Conservation (phyloP, 1,284 basidiomycete species). For the Mycena citricolor region DNA sequence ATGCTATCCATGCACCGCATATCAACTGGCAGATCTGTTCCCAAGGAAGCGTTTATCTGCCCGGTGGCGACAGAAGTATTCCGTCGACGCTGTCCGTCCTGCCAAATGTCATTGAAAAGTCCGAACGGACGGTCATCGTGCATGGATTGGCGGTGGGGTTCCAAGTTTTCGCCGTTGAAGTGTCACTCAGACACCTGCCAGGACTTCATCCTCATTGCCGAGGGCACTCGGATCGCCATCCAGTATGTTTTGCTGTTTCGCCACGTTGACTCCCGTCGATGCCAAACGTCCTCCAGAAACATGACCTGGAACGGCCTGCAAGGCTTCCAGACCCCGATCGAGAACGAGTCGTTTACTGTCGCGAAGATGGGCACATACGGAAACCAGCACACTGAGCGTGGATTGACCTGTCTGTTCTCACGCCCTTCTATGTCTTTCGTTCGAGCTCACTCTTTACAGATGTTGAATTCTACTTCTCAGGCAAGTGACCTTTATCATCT, state of each 20-base stretch:
- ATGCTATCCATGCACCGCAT: slow-evolving; percentile 60
- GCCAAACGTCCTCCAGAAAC: slow-evolving; percentile 27
- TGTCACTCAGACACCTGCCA: slow-evolving; percentile 20
- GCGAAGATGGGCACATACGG: slow-evolving; percentile 63
- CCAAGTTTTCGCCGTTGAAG: not conserved
- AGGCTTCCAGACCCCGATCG: slow-evolving; percentile 65
- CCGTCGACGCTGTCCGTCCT: slow-evolving; percentile 62
- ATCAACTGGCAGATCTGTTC: slow-evolving; percentile 51
- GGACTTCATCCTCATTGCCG: slow-evolving; percentile 56
- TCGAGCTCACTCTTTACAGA: slow-evolving; percentile 31
- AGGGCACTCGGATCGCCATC: slow-evolving; percentile 60
- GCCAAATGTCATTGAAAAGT: slow-evolving; percentile 71
- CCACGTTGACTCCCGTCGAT: not conserved
- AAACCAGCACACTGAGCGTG: slow-evolving; percentile 58
- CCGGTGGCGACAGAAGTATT: slow-evolving; percentile 47
- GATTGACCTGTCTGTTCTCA: slow-evolving; percentile 49
- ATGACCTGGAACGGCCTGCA: slow-evolving; percentile 51
- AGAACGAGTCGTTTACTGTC: slow-evolving; percentile 58
- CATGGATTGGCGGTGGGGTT: slow-evolving; percentile 62
- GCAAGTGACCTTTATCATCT: slow-evolving; percentile 2
- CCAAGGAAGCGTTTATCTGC: slow-evolving; percentile 46
- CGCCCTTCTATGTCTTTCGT: not conserved
- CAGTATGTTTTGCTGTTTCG: slow-evolving; percentile 37
- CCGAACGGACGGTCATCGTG: slow-evolving; percentile 60
- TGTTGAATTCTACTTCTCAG: slow-evolving; percentile 54